Percentiles rank a stretch among this genome's conserved stretches.
These are phyloP conservation scores for Entomortierella parvispora DNA, from an alignment of 192 early-diverging fungal species.

Conservation along the genomic window DNA sequence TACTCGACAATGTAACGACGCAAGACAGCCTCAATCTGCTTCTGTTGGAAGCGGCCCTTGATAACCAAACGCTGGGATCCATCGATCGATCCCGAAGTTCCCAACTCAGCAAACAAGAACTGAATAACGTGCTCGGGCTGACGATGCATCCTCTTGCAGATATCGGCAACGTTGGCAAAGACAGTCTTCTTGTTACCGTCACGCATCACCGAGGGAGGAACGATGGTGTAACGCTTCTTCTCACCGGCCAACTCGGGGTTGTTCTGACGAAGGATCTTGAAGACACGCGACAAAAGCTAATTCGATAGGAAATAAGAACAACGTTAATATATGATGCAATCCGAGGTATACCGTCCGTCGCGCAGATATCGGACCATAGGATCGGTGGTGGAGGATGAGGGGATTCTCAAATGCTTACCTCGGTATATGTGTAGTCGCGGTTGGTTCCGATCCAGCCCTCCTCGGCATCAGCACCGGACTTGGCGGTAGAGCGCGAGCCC, in stretches of 20 bases:
- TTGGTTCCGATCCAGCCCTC: conserved; percentile 91
- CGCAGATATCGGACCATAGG: not conserved
- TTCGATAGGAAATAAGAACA: conserved; percentile 1
- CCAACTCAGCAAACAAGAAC: conserved; percentile 98
- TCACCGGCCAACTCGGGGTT: conserved; percentile 94
- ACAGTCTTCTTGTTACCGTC: conserved; percentile 97
- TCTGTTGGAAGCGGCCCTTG: conserved; percentile 98
- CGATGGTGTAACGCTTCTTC: conserved; percentile 94
- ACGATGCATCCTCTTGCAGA: conserved; percentile 94
- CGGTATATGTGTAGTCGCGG: conserved; percentile 94
- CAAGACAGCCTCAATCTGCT: conserved; percentile 98
- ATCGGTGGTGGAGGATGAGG: not conserved
- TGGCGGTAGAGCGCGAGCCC: conserved; percentile 51
- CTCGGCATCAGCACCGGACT: conserved; percentile 51
- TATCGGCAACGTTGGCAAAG: conserved; percentile 97
- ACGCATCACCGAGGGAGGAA: conserved; percentile 87
- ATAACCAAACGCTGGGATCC: conserved; percentile 91
- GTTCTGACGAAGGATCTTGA: conserved; percentile 89
- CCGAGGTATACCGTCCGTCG: not conserved
- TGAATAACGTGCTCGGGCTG: conserved; percentile 96
- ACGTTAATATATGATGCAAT: conserved; percentile 13
- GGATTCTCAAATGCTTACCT: conserved; percentile 66
- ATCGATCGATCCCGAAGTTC: conserved; percentile 96
- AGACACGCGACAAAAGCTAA: conserved; percentile 89
- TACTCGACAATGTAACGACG: conserved; percentile 99